A percentile compares a stretch with the other conserved stretches of the same genome.
Evolutionary conservation across 108 stramenopile genomes (phyloP).

Genomic region (Skeletonema menzelii): DNA sequence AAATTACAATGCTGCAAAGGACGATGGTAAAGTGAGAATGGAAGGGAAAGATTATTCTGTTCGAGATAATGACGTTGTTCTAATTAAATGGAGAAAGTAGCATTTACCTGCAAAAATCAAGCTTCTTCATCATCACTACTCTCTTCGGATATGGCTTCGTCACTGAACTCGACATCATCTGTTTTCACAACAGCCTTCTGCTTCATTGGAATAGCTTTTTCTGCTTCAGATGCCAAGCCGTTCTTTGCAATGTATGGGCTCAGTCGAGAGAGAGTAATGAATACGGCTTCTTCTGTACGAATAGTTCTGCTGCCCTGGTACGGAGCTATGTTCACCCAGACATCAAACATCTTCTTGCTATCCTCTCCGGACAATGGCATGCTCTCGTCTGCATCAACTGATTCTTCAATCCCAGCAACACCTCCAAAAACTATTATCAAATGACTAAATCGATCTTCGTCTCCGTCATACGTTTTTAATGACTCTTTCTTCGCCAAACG

Average conservation of each 20-base stretch:
- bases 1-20: constrained; percentile 74
- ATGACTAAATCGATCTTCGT: constrained; percentile 64
- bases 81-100: constrained; percentile 72
- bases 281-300: constrained; percentile 89
- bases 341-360: constrained; percentile 85
- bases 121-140: constrained; percentile 43
- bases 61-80: constrained; percentile 83
- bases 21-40: constrained; percentile 66
- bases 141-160: constrained; percentile 71
- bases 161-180: constrained; percentile 64
- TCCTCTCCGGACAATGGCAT: constrained; percentile 82
- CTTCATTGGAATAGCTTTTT: constrained; percentile 14
- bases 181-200: constrained; percentile 26
- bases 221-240: constrained; percentile 17
- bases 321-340: constrained; percentile 87
- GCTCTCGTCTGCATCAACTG: constrained; percentile 91
- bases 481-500: constrained; percentile 30
- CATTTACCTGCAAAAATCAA: background rate
- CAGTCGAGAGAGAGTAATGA: constrained; percentile 74
- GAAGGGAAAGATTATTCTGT: constrained; percentile 91
- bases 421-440: constrained; percentile 94
- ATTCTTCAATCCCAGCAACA: constrained; percentile 96
- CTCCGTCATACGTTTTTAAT: constrained; percentile 30
- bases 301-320: constrained; percentile 90
- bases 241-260: constrained; percentile 69